phyloP scores from a whole-genome alignment of 2,329 filamentous ascomycete species.

The Aspergillus sp. region DNA sequence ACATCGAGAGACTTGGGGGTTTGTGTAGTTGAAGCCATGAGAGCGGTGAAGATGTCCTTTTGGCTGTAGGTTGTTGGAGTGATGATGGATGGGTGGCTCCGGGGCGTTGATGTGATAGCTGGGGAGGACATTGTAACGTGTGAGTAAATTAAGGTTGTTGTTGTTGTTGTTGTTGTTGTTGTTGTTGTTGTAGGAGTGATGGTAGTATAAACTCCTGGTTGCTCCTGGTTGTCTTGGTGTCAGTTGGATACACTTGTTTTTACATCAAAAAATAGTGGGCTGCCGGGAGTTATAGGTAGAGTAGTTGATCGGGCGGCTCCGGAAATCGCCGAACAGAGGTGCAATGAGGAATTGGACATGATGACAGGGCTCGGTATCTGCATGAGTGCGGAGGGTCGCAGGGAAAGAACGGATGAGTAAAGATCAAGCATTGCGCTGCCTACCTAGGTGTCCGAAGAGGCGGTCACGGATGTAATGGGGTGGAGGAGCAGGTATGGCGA shows the following conservation, averaged over 20 bases:
- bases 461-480: background rate
- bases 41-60: slow-evolving; percentile 38
- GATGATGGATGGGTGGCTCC: slow-evolving; percentile 18
- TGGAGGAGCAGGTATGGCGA: background rate
- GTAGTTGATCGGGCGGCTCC: background rate
- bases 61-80: slow-evolving; percentile 33
- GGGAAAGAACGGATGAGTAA: background rate
- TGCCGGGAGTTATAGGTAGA: background rate
- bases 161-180: background rate
- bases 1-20: slow-evolving; percentile 31
- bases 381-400: background rate
- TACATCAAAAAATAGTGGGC: background rate
- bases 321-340: slow-evolving; percentile 5
- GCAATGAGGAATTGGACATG: background rate
- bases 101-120: slow-evolving; percentile 12
- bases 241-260: background rate
- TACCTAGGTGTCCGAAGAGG: background rate
- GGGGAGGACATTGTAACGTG: slow-evolving; percentile 21
- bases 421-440: background rate
- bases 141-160: background rate
- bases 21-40: slow-evolving; percentile 36
- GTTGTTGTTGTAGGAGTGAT: background rate
- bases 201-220: background rate
- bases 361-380: background rate
- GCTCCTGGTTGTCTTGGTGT: background rate